Percentiles rank a stretch among this genome's conserved stretches.
phyloP scores from a whole-genome alignment of 169 alveolate species.

The Plasmodium knowlesi region DNA sequence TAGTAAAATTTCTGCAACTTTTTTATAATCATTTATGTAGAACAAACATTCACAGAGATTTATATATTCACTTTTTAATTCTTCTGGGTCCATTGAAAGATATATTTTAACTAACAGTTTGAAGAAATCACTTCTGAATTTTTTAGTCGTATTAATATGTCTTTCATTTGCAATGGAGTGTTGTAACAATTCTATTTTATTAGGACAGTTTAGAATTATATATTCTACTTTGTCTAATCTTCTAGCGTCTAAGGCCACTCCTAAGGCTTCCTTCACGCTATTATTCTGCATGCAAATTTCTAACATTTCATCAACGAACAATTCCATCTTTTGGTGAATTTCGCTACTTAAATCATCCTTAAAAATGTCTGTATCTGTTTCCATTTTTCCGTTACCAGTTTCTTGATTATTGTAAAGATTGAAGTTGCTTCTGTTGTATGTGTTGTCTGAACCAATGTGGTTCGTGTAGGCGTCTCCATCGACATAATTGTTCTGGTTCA shows the following conservation, averaged over 20 bases:
- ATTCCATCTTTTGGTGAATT: conserved; percentile 86
- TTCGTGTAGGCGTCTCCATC: not conserved
- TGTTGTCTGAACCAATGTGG: not conserved
- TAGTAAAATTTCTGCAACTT: conserved; percentile 88
- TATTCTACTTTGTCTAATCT: conserved; percentile 91
- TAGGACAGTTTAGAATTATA: conserved; percentile 81
- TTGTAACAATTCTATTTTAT: conserved; percentile 54
- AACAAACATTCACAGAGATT: conserved; percentile 89
- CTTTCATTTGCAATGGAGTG: conserved; percentile 63
- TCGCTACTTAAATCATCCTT: conserved; percentile 76
- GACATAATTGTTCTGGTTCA: not conserved
- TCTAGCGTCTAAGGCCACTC: conserved; percentile 95
- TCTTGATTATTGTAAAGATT: conserved; percentile 1
- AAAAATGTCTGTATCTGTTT: conserved; percentile 16
- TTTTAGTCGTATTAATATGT: conserved; percentile 53
- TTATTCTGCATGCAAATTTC: conserved; percentile 88
- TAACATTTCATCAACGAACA: conserved; percentile 91
- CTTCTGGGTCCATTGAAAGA: conserved; percentile 61
- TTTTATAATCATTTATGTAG: conserved; percentile 88
- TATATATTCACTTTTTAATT: conserved; percentile 80
- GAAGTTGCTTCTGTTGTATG: conserved; percentile 19
- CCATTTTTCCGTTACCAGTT: not conserved
- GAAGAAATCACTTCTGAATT: conserved; percentile 52
- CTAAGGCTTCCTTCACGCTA: conserved; percentile 93
- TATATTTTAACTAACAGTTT: conserved; percentile 34